Percentiles rank a stretch among this genome's conserved stretches.
Evolutionary conservation across 345 rosid species (phyloP).

Genomic region (Arabidopsis arenosa): DNA sequence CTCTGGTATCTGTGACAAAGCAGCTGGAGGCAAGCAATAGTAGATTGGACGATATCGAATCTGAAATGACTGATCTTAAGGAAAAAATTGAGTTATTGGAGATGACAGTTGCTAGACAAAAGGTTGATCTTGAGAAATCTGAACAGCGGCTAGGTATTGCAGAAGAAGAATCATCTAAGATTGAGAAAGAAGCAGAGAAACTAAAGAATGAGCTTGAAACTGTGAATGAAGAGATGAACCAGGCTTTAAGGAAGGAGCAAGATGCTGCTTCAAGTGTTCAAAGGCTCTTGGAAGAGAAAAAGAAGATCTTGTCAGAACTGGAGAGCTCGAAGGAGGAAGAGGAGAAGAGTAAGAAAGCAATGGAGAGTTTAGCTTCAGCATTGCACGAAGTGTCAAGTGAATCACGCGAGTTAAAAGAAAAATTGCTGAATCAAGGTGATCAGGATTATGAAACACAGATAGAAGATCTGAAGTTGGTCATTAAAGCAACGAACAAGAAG

Average conservation of each 20-base stretch:
- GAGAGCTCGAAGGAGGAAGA: slow-evolving; percentile 78
- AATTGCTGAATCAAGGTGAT: slow-evolving; percentile 56
- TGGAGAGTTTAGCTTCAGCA: slow-evolving; percentile 94
- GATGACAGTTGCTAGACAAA: slow-evolving; percentile 61
- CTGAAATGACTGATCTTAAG: slow-evolving; percentile 63
- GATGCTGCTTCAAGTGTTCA: slow-evolving; percentile 76
- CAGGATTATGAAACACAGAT: slow-evolving; percentile 70
- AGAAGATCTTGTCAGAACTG: slow-evolving; percentile 65
- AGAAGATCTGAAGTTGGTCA: slow-evolving; percentile 67
- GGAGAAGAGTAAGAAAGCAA: slow-evolving; percentile 92
- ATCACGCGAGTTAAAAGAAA: slow-evolving; percentile 86
- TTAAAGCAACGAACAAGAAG: slow-evolving; percentile 71
- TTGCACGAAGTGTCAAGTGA: slow-evolving; percentile 89
- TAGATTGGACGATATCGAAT: slow-evolving; percentile 66
- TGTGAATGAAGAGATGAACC: slow-evolving; percentile 68
- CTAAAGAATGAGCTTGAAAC: slow-evolving; percentile 67
- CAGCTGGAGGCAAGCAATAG: slow-evolving; percentile 72
- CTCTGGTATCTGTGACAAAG: slow-evolving; percentile 74
- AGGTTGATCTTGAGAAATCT: slow-evolving; percentile 64
- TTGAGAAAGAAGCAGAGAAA: slow-evolving; percentile 51
- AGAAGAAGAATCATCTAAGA: slow-evolving; percentile 57
- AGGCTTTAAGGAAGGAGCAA: slow-evolving; percentile 70
- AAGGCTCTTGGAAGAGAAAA: slow-evolving; percentile 74
- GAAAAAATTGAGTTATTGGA: slow-evolving; percentile 73
- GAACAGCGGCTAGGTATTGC: slow-evolving; percentile 48